Conservation (phyloP, 257 asterid genomes). For the Capsicum baccatum region DNA sequence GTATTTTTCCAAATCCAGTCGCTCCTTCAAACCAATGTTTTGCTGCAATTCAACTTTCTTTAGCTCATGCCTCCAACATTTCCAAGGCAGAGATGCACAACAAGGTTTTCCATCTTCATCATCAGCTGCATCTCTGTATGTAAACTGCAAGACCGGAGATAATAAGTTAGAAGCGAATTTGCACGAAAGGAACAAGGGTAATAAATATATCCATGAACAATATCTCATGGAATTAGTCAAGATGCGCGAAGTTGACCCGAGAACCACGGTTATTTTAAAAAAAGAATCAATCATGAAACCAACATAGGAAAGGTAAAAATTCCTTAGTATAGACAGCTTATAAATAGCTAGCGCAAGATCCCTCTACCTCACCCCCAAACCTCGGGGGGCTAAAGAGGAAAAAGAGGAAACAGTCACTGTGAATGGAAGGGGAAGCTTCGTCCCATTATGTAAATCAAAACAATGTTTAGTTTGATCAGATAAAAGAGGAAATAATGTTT, state of each 20-base stretch:
- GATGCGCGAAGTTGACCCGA: too few species aligned
- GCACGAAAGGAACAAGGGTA: too few species aligned
- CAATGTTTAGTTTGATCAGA: not conserved
- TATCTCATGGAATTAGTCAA: too few species aligned
- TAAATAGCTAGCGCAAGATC: too few species aligned
- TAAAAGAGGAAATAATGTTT: not conserved
- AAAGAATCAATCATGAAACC: not conserved
- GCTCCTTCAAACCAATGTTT: not conserved
- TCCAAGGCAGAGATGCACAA: not conserved
- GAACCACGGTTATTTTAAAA: too few species aligned
- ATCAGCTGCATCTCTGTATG: not conserved
- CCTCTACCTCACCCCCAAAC: not conserved
- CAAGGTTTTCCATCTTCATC: not conserved
- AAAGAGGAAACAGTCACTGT: not conserved
- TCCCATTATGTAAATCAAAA: not conserved
- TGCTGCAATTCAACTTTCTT: not conserved
- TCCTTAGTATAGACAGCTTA: not conserved
- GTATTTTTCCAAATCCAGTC: not conserved
- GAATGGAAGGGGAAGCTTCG: not conserved
- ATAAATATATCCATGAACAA: too few species aligned
- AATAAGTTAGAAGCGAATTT: too few species aligned
- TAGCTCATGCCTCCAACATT: not conserved
- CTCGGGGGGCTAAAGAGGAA: not conserved
- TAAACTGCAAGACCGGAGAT: not conserved
- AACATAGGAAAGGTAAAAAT: not conserved